Base-by-base conservation (phyloP, 1,284 basidiomycete species). In the Cronartium quercuum region DNA sequence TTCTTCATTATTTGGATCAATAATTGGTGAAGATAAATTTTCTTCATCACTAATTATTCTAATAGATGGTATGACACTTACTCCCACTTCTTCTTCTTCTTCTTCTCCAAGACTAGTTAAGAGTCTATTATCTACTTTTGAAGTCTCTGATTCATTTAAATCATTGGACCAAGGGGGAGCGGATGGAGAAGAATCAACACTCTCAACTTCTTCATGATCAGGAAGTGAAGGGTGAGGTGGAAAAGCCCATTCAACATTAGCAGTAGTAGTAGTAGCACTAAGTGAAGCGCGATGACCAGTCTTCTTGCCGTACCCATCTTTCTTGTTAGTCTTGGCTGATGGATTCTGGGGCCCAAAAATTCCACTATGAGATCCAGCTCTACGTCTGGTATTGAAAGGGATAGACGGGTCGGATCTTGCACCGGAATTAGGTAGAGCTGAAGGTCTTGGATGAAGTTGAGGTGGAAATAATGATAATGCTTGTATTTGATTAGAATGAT, bases 401-500 rank as follows among this genome's bases (percentile, higher is more conserved):
- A 55, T 18, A 55, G n/a, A 21, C n/a, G 51, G 51, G 12, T 55
- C 51, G 29, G 51, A 55, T 18, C n/a, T 10, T 55, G 51, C 51
- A 6, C n/a, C n/a, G n/a, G n/a, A 24, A 21, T 18, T 12, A 21
- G 51, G 51, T 38, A 62, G 55, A 3, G 24, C 29, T 1, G 29
- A 29, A 34, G 37, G 29, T 18, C 58, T 61, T 61, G 58, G 35
- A 6, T 35, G 29, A 5, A 35, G 10, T 6, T 21, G 6, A 18
- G 18, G 18, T 35, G 18, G 35, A 2, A 35, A 18, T 3, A 55
- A 24, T 21, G 51, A 55, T 55, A 21, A 6, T 6, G 51, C 51
- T 5, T 24, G 6, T n/a, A n/a, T n/a, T n/a, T 24, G 7, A 38
- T 12, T 9, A 40, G 29, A 76, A 58, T 77, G 81, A 38, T 84